Base-by-base conservation (phyloP, 208 protist genomes). In the Naegleria gruberi region DNA sequence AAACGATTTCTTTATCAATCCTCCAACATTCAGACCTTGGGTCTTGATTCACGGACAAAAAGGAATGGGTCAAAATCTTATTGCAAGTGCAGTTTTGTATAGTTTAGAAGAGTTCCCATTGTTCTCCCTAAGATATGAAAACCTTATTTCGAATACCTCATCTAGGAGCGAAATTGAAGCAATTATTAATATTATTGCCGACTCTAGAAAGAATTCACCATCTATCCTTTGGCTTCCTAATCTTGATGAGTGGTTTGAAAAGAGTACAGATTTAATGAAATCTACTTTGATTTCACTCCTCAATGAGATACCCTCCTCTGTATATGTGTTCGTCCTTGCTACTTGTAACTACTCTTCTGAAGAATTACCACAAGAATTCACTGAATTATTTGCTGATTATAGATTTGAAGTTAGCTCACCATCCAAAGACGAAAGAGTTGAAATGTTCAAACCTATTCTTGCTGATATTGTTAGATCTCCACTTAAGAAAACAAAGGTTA, bases 11-110 rank as follows among this genome's bases (percentile, higher is more conserved):
- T 55, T 55, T 19, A 55, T 87, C 8, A 87, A 87, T 87, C 83
- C 83, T 10, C 83, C 83, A 55, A 41, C 85, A 8, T 77, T 65
- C 81, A 19, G 51, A 15, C 86, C 86, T 42, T 77, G 86, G 51
- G 30, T 89, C 6, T 45, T 89, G 1, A 43, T 89, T 44, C 12
- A 73, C 37, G 86, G 47, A 46, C 17, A 65, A 65, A 8, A 44
- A 77, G 41, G 43, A 1, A 46, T 77, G 86, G 51, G 86, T n/a
- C 86, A 89, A 77, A n/a, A 46, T 5, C 37, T n/a, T 77, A 30
- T 89, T 43, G 46, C 86, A 6, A 43, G 40, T 45, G 86, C 86
- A 19, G 1, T 89, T 26, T 77, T 89, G 5, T 77, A 89, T 45
- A 4, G 4, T 89, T 34, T 89, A 1, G 86, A 89, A 45, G 40